A percentile compares a stretch with the other conserved stretches of the same genome.
Conservation (phyloP, 2,329 filamentous ascomycete species). For the Rosellinia necatrix region DNA sequence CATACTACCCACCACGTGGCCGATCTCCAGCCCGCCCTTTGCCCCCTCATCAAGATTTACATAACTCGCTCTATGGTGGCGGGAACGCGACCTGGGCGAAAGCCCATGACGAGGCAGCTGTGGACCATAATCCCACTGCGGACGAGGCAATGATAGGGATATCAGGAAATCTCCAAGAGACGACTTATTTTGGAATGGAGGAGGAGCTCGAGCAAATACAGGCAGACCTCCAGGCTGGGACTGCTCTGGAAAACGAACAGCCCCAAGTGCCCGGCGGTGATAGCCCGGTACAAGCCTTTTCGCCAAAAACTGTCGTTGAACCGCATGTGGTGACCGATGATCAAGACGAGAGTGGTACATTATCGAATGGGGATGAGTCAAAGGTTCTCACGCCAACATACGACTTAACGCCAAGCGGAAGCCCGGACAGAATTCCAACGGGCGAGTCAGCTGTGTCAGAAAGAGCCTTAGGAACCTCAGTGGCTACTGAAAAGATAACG, state of each 20-base stretch:
- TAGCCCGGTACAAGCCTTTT: slow-evolving; percentile 28
- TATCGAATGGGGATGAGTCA: slow-evolving; percentile 20
- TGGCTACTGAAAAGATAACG: slow-evolving; percentile 5
- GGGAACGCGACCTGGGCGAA: slow-evolving; percentile 33
- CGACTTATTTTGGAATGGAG: slow-evolving; percentile 27
- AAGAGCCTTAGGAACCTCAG: not conserved
- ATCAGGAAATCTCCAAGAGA: slow-evolving; percentile 25
- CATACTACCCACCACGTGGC: slow-evolving; percentile 52
- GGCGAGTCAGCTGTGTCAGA: not conserved
- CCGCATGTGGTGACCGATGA: slow-evolving; percentile 18
- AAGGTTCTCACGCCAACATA: slow-evolving; percentile 15
- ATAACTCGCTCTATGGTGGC: slow-evolving; percentile 37
- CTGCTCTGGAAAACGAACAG: slow-evolving; percentile 27
- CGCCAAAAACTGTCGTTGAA: slow-evolving; percentile 18
- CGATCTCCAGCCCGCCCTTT: slow-evolving; percentile 59
- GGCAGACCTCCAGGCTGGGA: slow-evolving; percentile 22
- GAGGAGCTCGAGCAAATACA: slow-evolving; percentile 34
- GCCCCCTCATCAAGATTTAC: slow-evolving; percentile 49
- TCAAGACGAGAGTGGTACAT: slow-evolving; percentile 19
- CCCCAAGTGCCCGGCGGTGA: slow-evolving; percentile 30
- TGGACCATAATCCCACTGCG: slow-evolving; percentile 24
- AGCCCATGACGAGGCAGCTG: slow-evolving; percentile 21
- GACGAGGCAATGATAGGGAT: slow-evolving; percentile 31
- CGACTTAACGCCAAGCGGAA: slow-evolving; percentile 14
- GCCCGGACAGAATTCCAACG: slow-evolving; percentile 11